phyloP scores from a whole-genome alignment of 495 filamentous ascomycete genomes.

The Tuber calosporum region DNA sequence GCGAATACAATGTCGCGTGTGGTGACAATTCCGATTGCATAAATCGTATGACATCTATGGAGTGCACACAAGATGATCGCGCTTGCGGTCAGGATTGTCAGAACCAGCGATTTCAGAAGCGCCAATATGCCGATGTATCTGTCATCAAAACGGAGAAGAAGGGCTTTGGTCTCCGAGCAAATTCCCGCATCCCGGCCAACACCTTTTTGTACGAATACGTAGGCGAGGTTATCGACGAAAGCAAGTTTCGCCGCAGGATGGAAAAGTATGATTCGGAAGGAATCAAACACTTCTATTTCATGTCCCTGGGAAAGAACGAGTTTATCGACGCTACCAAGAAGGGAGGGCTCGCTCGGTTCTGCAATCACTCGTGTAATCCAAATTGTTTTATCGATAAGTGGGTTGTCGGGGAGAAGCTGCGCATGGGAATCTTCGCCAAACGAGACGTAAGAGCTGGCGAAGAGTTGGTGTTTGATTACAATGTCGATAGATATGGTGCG shows the following conservation, averaged over 20 bases:
- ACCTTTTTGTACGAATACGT: constrained; percentile 98
- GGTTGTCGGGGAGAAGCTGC: constrained; percentile 96
- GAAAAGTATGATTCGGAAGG: constrained; percentile 86
- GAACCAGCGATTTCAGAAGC: constrained; percentile 90
- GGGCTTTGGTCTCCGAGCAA: constrained; percentile 80
- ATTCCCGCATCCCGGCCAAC: constrained; percentile 64
- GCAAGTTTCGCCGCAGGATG: constrained; percentile 77
- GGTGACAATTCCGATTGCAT: constrained; percentile 98
- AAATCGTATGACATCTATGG: constrained; percentile 96
- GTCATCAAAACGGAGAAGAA: constrained; percentile 98
- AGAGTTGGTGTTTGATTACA: constrained; percentile 99
- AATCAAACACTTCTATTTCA: constrained; percentile 99
- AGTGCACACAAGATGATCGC: constrained; percentile 76
- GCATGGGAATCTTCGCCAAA: constrained; percentile 97
- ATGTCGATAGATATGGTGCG: constrained; percentile 95
- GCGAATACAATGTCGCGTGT: constrained; percentile 72
- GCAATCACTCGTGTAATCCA: constrained; percentile 98
- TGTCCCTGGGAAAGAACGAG: constrained; percentile 93
- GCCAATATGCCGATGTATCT: constrained; percentile 80
- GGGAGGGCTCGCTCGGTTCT: constrained; percentile 92
- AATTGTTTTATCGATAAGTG: constrained; percentile 99
- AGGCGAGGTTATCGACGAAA: constrained; percentile 94
- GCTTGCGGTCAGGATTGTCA: constrained; percentile 81
- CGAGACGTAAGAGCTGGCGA: constrained; percentile 80
- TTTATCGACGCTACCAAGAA: constrained; percentile 98